Evolutionary conservation across 345 rosid species (phyloP).

Genomic region (Rhizophora mangle): DNA sequence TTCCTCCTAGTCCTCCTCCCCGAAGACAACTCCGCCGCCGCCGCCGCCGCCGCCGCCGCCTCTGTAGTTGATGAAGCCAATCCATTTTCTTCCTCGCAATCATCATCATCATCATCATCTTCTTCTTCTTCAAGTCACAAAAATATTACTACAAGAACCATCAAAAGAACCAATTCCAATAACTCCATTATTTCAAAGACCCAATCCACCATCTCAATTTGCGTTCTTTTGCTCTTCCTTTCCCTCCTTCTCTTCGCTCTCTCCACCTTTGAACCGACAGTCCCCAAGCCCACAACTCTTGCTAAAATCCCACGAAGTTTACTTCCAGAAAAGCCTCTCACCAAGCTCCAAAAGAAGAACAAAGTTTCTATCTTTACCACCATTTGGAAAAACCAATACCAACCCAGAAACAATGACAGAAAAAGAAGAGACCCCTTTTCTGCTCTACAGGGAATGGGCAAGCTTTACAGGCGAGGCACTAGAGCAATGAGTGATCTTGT

Average conservation of each 20-base stretch:
- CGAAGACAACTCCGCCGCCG: conserved; percentile 24
- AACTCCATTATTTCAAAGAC: conserved; percentile 55
- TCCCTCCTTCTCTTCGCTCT: conserved; percentile 82
- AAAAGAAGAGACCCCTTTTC: conserved; percentile 2
- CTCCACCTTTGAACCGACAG: conserved; percentile 77
- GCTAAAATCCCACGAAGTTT: conserved; percentile 19
- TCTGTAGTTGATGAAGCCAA: not conserved
- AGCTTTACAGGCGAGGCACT: conserved; percentile 54
- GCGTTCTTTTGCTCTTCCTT: conserved; percentile 58
- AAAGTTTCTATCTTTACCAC: not conserved
- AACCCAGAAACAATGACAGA: not conserved
- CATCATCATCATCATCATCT: conserved; percentile 8
- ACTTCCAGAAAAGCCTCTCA: conserved; percentile 8
- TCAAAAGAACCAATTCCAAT: conserved; percentile 43
- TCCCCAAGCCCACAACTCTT: conserved; percentile 14
- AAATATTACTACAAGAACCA: not conserved
- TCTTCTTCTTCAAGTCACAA: not conserved
- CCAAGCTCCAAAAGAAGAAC: not conserved
- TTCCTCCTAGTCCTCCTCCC: conserved; percentile 82
- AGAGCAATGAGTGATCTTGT: conserved; percentile 52
- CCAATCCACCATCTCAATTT: conserved; percentile 79
- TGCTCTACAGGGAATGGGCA: conserved; percentile 71
- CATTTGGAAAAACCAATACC: not conserved
- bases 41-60: conserved; percentile 13
- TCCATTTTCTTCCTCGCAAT: conserved; percentile 14